Evolutionary conservation across 805 yeast genomes (phyloP).

Genomic region (Yarrowia deformans): DNA sequence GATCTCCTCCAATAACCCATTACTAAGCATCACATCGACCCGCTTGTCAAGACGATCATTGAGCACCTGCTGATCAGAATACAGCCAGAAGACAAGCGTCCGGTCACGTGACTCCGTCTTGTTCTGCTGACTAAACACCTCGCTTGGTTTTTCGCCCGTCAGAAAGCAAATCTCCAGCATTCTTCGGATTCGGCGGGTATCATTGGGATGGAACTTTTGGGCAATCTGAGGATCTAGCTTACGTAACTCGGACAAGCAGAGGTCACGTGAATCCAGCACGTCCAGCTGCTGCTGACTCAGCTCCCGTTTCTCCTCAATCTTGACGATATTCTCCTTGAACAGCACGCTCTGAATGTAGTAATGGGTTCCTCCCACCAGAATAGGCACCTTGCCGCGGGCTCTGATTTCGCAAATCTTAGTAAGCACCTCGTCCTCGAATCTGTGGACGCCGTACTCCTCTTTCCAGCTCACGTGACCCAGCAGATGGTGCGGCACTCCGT

Average conservation of each 20-base stretch:
- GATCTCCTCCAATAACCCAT: slow-evolving; percentile 77
- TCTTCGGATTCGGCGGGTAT: slow-evolving; percentile 74
- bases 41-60: slow-evolving; percentile 72
- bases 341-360: slow-evolving; percentile 83
- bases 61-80: slow-evolving; percentile 65
- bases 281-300: slow-evolving; percentile 51
- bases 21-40: slow-evolving; percentile 81
- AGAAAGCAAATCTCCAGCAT: slow-evolving; percentile 79
- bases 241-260: slow-evolving; percentile 35
- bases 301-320: slow-evolving; percentile 14
- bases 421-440: slow-evolving; percentile 77
- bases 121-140: slow-evolving; percentile 69
- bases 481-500: slow-evolving; percentile 82
- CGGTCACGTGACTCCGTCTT: slow-evolving; percentile 57
- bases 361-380: slow-evolving; percentile 95
- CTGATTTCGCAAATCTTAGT: slow-evolving; percentile 68
- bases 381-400: slow-evolving; percentile 74
- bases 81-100: slow-evolving; percentile 78
- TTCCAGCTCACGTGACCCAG: slow-evolving; percentile 84
- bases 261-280: slow-evolving; percentile 58
- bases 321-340: slow-evolving; percentile 64
- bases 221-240: slow-evolving; percentile 74
- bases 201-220: slow-evolving; percentile 89
- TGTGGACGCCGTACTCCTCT: slow-evolving; percentile 80
- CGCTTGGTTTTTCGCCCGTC: slow-evolving; percentile 74